These are phyloP conservation scores for Backusella australiensis DNA, from an alignment of 192 early-diverging fungal species.

Conservation along the genomic window DNA sequence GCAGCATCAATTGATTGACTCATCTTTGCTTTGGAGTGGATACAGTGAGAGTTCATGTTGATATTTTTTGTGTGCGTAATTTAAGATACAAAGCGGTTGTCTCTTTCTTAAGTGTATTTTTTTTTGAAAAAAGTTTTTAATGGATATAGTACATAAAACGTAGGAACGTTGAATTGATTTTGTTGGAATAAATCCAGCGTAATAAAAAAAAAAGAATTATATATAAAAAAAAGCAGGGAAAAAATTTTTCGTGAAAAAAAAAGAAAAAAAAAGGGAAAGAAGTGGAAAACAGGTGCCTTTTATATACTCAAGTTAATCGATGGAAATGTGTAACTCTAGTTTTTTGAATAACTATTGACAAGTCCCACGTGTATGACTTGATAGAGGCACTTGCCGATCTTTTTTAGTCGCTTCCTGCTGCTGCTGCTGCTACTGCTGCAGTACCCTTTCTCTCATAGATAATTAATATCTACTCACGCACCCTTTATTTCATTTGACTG, in stretches of 20 bases:
- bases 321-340: not conserved
- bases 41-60: not conserved
- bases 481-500: not conserved
- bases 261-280: not conserved
- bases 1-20: not conserved
- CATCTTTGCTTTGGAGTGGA: not conserved
- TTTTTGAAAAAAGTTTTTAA: not conserved
- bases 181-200: slow-evolving; percentile 6
- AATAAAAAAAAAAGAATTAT: not conserved
- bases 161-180: not conserved
- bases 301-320: slow-evolving; percentile 1
- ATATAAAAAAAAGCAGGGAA: not conserved
- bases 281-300: not conserved
- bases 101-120: not conserved
- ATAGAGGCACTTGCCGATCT: slow-evolving; percentile 1
- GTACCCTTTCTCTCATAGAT: not conserved
- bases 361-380: not conserved
- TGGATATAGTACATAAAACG: slow-evolving; percentile 4
- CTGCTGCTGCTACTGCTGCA: not conserved
- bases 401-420: not conserved
- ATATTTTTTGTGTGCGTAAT: not conserved
- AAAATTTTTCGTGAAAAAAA: not conserved
- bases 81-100: not conserved
- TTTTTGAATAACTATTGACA: slow-evolving; percentile 1
- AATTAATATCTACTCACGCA: not conserved